Conservation (phyloP, 2,329 filamentous ascomycete genomes). For the Xylaria sp. region DNA sequence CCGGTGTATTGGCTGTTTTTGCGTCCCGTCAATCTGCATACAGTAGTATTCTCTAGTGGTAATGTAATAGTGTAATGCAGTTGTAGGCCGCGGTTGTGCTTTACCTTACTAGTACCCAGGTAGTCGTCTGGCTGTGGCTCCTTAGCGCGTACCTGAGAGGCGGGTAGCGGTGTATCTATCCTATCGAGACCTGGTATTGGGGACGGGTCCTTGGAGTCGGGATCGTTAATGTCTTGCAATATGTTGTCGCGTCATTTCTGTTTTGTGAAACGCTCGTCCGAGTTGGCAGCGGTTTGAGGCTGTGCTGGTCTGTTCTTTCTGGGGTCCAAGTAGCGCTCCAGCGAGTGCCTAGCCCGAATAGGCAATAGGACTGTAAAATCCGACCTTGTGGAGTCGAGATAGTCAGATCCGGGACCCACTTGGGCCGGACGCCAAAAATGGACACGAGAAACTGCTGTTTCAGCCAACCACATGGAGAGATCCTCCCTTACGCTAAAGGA, state of each 20-base stretch:
- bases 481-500: constrained; percentile 28
- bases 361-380: constrained; percentile 35
- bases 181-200: neutral
- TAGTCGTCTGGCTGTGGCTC: no score
- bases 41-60: neutral
- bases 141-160: no score
- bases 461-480: constrained; percentile 51
- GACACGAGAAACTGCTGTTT: constrained; percentile 59
- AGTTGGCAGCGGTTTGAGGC: constrained; percentile 22
- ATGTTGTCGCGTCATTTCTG: constrained; percentile 3
- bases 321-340: constrained; percentile 13
- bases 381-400: constrained; percentile 23
- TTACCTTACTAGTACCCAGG: neutral
- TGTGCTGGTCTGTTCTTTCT: constrained; percentile 23
- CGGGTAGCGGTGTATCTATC: no score
- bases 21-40: neutral
- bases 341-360: constrained; percentile 28
- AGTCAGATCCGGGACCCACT: constrained; percentile 43
- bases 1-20: neutral
- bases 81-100: neutral
- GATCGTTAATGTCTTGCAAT: constrained; percentile 4
- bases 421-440: constrained; percentile 52
- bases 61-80: neutral
- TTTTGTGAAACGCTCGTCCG: constrained; percentile 19
- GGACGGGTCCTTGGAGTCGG: constrained; percentile 4